A percentile compares a stretch with the other conserved stretches of the same genome.
These are phyloP conservation scores for Pachyrhizus erosus DNA, from an alignment of 306 rosid genomes.

Conservation along the genomic window DNA sequence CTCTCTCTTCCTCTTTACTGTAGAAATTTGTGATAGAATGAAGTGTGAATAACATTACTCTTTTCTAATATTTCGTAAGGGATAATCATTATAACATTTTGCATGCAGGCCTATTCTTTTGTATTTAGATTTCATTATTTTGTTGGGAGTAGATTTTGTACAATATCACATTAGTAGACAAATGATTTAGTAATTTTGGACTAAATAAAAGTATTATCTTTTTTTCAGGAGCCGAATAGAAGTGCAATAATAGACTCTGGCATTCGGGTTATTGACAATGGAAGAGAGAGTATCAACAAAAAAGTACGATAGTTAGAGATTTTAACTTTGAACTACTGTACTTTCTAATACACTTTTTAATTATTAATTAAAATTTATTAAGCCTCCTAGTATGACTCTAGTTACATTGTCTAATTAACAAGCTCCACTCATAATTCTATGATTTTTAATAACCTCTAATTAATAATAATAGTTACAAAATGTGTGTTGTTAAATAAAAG, in stretches of 20 bases:
- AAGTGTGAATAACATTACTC: not conserved
- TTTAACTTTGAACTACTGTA: not conserved
- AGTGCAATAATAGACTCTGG: constrained; percentile 76
- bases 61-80: not conserved
- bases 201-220: constrained; percentile 31
- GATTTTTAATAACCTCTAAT: not conserved
- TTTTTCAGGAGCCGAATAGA: constrained; percentile 74
- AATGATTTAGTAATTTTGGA: not conserved
- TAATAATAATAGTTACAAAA: not conserved
- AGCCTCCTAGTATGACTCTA: not conserved
- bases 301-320: constrained; percentile 54
- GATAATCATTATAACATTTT: not conserved
- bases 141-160: not conserved
- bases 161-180: not conserved
- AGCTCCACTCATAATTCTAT: not conserved
- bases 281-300: constrained; percentile 70
- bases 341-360: not conserved
- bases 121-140: not conserved
- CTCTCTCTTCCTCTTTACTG: too few relatives aligned
- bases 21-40: not conserved
- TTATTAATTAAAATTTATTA: not conserved
- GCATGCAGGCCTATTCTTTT: not conserved
- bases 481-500: not conserved
- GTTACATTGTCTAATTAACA: not conserved
- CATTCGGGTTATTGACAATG: constrained; percentile 71